Base-by-base conservation (phyloP, 2,329 filamentous ascomycete genomes). In the Salinomyces thailandicus region DNA sequence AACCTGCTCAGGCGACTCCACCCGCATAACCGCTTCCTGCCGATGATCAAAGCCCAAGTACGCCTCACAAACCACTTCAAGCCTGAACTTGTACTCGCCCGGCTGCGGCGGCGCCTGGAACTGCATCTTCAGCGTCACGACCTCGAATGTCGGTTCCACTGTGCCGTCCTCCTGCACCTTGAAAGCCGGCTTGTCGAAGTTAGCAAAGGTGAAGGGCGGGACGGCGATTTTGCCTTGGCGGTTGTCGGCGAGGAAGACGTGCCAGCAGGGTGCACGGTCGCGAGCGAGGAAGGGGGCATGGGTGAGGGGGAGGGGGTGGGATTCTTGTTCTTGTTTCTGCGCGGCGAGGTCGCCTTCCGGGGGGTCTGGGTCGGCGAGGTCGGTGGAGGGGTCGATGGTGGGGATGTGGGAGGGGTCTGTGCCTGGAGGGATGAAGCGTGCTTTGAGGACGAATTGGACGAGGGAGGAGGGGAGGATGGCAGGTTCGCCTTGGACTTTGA, bases 221-320 rank as follows among this genome's bases (percentile, higher is more conserved):
- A 98, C 91, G 13, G 89, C 87, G 63, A 98, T 89, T 64, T 93
- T 93, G 55, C 85, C 87, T 58, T 93, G 83, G 64, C 93, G 93
- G 51, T 79, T 82, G 60, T 98, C 91, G 41, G 85, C 85, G 35
- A 98, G 74, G 72, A 98, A 96, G 31, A 94, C 76, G 54, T 94
- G 80, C 89, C 89, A 98, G 53, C 80, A 75, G 12, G 93, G 89
- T 20, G 85, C 81, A 58, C 93, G 81, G 52, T 95, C 85, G 43
- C 85, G 82, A 18, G 86, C 77, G 51, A 87, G 89, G 63, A 91
- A 89, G 4, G 91, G 93, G 6, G 91, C 87, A 52, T 86, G 81
- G 9, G 84, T 81, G n/a, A 95, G 73, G 29, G 89, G 85, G 14
- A 87, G 84, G 45, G 85, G 74, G 40, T 89, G 68, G 18, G 75